Percentiles rank a stretch among this genome's conserved stretches.
Evolutionary conservation across 305 asterid genomes (phyloP).

Genomic region (Fraxinus sp.): DNA sequence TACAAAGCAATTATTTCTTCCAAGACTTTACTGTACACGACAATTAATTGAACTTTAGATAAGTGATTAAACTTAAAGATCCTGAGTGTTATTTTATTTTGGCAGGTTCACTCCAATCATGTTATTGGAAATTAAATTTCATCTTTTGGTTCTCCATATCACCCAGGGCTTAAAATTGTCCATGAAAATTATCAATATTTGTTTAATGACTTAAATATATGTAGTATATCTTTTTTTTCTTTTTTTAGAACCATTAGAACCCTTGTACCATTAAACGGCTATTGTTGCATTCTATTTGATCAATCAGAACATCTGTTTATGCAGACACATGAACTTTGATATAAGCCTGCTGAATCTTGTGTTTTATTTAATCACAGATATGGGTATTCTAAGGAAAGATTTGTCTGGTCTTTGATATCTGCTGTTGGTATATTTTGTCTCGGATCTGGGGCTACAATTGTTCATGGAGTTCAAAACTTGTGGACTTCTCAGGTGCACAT

Average conservation of each 20-base stretch:
- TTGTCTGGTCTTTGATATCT: conserved; percentile 98
- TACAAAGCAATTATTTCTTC: not conserved
- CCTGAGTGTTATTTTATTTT: not conserved
- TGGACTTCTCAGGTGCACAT: conserved; percentile 73
- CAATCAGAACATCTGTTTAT: not conserved
- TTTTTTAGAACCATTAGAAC: not conserved
- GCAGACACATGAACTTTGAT: not conserved
- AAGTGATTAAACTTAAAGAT: not conserved
- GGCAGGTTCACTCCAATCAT: not conserved
- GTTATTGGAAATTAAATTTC: not conserved
- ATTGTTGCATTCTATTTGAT: conserved; percentile 16
- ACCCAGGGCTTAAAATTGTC: not conserved
- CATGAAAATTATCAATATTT: not conserved
- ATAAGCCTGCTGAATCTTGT: conserved; percentile 21
- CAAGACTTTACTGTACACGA: not conserved
- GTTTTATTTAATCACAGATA: conserved; percentile 50
- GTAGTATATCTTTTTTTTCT: not conserved
- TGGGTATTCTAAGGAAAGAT: conserved; percentile 97
- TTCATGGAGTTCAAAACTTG: conserved; percentile 87
- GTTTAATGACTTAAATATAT: not conserved
- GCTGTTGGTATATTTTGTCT: conserved; percentile 97
- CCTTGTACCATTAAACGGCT: conserved; percentile 4
- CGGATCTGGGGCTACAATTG: conserved; percentile 96
- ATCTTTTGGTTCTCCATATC: not conserved
- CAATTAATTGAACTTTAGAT: conserved; percentile 5